Evolutionary conservation across 805 yeast species (phyloP).

Genomic region (Lipomyces anomalus): DNA sequence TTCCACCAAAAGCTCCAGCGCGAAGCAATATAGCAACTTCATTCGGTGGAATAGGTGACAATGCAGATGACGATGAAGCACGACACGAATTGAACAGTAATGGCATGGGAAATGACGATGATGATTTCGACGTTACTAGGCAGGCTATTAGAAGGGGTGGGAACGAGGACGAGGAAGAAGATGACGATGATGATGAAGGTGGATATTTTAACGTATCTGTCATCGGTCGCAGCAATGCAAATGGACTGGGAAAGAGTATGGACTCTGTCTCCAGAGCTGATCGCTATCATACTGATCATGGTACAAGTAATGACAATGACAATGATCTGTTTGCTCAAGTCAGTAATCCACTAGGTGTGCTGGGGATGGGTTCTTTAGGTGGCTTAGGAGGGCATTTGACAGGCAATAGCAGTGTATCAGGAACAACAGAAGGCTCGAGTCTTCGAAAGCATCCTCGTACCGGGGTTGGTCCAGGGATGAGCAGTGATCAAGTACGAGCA

Average conservation of each 20-base stretch:
- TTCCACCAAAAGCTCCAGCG: too few relatives aligned
- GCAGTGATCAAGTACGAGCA: conserved; percentile 34
- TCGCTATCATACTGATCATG: neutral
- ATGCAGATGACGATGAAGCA: conserved; percentile 3
- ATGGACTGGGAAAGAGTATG: neutral
- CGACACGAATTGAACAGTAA: neutral
- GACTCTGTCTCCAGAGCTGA: neutral
- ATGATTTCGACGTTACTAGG: conserved; percentile 19
- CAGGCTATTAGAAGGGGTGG: conserved; percentile 8
- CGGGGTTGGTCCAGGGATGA: conserved; percentile 18
- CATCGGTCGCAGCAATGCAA: conserved; percentile 3
- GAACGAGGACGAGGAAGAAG: conserved; percentile 10
- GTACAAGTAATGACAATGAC: conserved; percentile 1
- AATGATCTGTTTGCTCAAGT: conserved; percentile 4
- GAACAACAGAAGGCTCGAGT: too few relatives aligned
- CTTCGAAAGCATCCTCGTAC: too few relatives aligned
- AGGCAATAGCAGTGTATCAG: too few relatives aligned
- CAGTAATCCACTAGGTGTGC: too few relatives aligned
- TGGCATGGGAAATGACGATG: conserved; percentile 24
- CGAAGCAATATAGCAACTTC: too few relatives aligned
- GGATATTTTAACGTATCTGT: conserved; percentile 7
- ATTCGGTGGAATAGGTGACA: conserved; percentile 5
- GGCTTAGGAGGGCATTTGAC: too few relatives aligned
- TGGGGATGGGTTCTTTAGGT: too few relatives aligned
- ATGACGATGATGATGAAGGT: conserved; percentile 8